Base-by-base conservation (phyloP, 495 filamentous ascomycete genomes). In the Parmelia sp. region DNA sequence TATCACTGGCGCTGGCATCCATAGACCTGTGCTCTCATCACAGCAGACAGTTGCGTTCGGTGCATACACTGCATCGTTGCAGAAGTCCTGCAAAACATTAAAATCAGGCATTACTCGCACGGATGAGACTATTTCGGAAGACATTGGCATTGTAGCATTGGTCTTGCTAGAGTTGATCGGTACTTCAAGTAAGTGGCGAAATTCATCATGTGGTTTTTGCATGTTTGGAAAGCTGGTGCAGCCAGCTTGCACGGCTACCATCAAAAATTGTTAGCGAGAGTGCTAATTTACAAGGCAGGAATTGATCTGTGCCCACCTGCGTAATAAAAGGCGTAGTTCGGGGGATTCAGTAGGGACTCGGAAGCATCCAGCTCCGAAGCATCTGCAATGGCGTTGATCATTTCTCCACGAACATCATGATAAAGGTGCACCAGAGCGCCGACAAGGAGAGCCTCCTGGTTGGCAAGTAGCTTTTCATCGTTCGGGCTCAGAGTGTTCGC, bases 11-110 rank as follows among this genome's bases (percentile, higher is more conserved):
- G 56, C 56, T 40, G 56, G 29, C 4, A 58, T 14, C 56, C 56
- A 58, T 17, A 39, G 37, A 15, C 56, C 56, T 58, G 56, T 58
- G 25, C 56, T 58, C 33, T 37, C 37, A 40, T 58, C 56, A 58
- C 56, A 58, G 39, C 56, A 58, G 33, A 58, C 56, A 58, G 33
- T 58, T 9, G 15, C 33, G 14, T 58, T 58, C 6, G 56, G 56
- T 17, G 37, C 33, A 36, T 58, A 40, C 29, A 58, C 27, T n/a
- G 56, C 56, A 14, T 23, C 33, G 19, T 58, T 58, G 25, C 56
- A 58, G 19, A 37, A 58, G 5, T 39, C 19, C 17, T 58, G 49
- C 27, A 31, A 53, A 4, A 25, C 17, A 5, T 53, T 31, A 23
- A 53, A 25, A 19, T 17, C 49, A 29, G 49, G 49, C 14, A 25